phyloP scores from a whole-genome alignment of 2,329 filamentous ascomycete genomes.

The Fonsecaea pedrosoi region DNA sequence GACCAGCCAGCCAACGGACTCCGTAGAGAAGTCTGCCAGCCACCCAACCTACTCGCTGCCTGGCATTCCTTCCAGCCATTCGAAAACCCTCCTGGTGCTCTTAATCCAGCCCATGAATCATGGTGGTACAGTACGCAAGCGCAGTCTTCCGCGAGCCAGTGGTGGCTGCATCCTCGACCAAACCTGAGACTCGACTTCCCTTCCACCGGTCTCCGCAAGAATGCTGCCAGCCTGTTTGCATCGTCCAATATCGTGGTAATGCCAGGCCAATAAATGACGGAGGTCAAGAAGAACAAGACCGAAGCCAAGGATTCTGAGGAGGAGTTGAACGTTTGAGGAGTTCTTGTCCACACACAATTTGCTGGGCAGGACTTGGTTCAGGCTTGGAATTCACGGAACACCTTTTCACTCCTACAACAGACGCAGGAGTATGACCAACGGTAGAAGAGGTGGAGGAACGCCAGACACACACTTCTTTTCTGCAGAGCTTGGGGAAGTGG shows the following conservation, averaged over 20 bases:
- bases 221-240: background rate
- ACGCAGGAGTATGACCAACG: background rate
- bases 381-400: background rate
- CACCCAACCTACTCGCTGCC: background rate
- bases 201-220: background rate
- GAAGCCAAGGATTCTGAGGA: conserved; percentile 8
- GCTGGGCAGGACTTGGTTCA: conserved; percentile 4
- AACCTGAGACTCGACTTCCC: background rate
- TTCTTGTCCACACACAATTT: conserved; percentile 12
- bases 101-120: background rate
- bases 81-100: background rate
- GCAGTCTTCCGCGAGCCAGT: background rate
- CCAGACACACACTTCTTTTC: background rate
- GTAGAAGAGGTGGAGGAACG: background rate
- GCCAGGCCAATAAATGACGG: background rate
- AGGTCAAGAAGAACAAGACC: conserved; percentile 9
- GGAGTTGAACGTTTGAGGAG: background rate
- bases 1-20: background rate
- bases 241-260: background rate
- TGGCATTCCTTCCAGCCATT: background rate
- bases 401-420: background rate
- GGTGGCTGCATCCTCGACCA: background rate
- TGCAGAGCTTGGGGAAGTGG: background rate
- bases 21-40: background rate
- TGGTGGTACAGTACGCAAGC: background rate